These are phyloP conservation scores for Albophoma yamanashiensis DNA, from an alignment of 2,329 filamentous ascomycete genomes.

Conservation along the genomic window DNA sequence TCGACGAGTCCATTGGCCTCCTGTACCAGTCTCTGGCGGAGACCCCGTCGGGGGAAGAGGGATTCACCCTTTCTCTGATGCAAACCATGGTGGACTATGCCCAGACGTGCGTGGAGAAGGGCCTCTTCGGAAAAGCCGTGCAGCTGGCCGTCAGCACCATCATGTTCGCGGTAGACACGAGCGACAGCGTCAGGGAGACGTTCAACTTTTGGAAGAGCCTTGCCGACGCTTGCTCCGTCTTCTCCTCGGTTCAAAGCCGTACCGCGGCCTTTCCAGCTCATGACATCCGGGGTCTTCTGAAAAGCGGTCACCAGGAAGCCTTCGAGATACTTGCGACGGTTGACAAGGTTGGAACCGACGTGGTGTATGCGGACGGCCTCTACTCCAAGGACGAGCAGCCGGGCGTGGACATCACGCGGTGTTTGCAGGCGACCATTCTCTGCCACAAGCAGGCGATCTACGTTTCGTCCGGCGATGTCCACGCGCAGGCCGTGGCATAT, in stretches of 20 bases:
- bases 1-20: conserved; percentile 66
- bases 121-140: conserved; percentile 74
- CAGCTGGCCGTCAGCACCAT: conserved; percentile 62
- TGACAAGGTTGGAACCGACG: conserved; percentile 47
- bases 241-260: conserved; percentile 65
- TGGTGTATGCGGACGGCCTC: conserved; percentile 32
- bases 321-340: conserved; percentile 57
- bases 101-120: conserved; percentile 66
- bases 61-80: conserved; percentile 76
- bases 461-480: conserved; percentile 59
- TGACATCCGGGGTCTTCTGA: conserved; percentile 48
- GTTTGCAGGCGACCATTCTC: conserved; percentile 63
- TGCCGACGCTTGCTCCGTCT: conserved; percentile 79
- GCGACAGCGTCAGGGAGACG: conserved; percentile 50
- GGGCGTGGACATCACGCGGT: conserved; percentile 42
- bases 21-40: conserved; percentile 67
- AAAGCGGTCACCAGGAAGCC: conserved; percentile 36
- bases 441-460: conserved; percentile 81
- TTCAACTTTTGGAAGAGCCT: conserved; percentile 96
- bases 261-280: conserved; percentile 50
- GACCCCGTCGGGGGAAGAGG: conserved; percentile 63
- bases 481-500: conserved; percentile 91
- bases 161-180: conserved; percentile 52
- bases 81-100: conserved; percentile 82
- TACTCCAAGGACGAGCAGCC: conserved; percentile 35